Base-by-base conservation (phyloP, 2,329 filamentous ascomycete species). In the Fusarium multiceps region DNA sequence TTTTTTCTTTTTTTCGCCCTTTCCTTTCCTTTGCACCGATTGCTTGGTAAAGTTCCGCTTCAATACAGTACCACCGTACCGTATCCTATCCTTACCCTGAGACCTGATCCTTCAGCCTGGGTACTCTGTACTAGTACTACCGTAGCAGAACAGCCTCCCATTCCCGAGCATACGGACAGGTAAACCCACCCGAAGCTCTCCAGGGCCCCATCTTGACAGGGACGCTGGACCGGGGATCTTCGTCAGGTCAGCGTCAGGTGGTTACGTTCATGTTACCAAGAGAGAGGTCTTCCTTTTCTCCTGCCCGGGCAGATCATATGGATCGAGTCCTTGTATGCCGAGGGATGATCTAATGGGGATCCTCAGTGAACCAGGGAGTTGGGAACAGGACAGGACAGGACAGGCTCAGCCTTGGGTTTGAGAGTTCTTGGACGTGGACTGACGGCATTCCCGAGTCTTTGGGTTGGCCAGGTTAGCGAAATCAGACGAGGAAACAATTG, bases 31-130 rank as follows among this genome's bases (percentile, higher is more conserved):
- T 16, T 41, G 20, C 49, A 51, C 49, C 49, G 32, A 59, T 37
- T 59, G 51, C 48, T 55, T 58, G 46, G 54, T 45, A 30, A 67
- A 61, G 61, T 59, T 60, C 49, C 59, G 64, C 67, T 59, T 6
- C 28, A 28, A 12, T 28, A 13, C 28, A 28, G 28, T 28, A 67
- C 51, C 25, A 49, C 55, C 59, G 49, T 51, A 25, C 43, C 23
- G 42, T 25, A 45, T 23, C 20, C 20, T 16, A 45, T 23, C 34
- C 23, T 41, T 27, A 51, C 49, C 49, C 49, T 51, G 48, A 66
- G 57, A 46, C 55, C 61, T 45, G 66, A 68, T 60, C 45, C 48
- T 71, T 68, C 67, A 72, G 47, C 59, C 55, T 65, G 59, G 59
- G 21, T 14, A 25, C 18, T 37, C 18, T n/a, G 18, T 37, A 37